These are phyloP conservation scores for Fomitiporia mediterranea DNA, from an alignment of 1,284 basidiomycete genomes.

Conservation along the genomic window DNA sequence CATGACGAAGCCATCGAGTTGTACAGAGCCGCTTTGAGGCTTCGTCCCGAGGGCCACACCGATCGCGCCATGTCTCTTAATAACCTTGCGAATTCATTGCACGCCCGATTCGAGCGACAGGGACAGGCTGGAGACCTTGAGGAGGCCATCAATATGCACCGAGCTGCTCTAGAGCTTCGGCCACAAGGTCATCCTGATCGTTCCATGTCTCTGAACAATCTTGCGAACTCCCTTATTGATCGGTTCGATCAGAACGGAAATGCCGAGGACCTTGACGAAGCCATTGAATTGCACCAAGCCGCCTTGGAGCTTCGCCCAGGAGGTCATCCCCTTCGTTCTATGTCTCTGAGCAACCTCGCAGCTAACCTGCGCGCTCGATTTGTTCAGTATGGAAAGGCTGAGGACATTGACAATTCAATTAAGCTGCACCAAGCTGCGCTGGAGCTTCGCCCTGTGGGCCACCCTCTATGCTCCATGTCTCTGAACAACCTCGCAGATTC, in stretches of 20 bases:
- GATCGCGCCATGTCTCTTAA: no score
- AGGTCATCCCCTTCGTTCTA: background rate
- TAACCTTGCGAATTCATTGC: no score
- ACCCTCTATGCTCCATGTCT: background rate
- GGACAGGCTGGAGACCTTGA: no score
- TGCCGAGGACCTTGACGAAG: background rate
- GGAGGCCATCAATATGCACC: no score
- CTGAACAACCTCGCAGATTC: background rate
- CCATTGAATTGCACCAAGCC: background rate
- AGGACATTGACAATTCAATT: no score
- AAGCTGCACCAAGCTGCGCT: no score
- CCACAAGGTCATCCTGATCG: background rate
- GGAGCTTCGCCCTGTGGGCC: background rate
- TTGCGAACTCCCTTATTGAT: background rate
- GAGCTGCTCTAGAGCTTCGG: no score
- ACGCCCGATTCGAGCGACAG: no score
- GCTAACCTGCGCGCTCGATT: background rate
- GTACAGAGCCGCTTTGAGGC: no score
- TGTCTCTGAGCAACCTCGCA: background rate
- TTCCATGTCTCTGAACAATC: background rate
- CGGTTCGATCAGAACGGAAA: background rate
- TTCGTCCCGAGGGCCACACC: no score
- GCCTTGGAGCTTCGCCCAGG: background rate
- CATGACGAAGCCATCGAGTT: no score
- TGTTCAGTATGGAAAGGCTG: conserved; percentile 21